Evolutionary conservation across 2,329 filamentous ascomycete genomes (phyloP).

Genomic region (Ploettnerulaceae sp.): DNA sequence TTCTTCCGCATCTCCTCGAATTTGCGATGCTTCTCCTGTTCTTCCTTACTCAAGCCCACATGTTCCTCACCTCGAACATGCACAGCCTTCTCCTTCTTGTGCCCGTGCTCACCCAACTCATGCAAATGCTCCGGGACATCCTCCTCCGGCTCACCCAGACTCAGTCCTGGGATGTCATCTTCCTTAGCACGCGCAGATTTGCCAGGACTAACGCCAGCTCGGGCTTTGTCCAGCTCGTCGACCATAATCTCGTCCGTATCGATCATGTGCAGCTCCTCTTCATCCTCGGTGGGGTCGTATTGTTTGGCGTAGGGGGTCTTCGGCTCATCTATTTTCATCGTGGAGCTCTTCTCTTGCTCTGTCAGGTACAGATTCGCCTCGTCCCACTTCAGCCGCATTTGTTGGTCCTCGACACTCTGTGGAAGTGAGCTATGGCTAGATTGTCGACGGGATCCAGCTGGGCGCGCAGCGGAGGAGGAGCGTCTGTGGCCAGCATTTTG

Average conservation of each 20-base stretch:
- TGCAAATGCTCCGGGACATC: constrained; percentile 45
- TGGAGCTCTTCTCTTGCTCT: constrained; percentile 89
- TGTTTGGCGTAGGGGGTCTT: constrained; percentile 95
- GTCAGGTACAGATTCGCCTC: constrained; percentile 96
- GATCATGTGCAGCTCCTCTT: constrained; percentile 56
- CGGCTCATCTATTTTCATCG: constrained; percentile 98
- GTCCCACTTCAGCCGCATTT: constrained; percentile 89
- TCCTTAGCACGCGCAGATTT: constrained; percentile 38
- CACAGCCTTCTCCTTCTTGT: constrained; percentile 64
- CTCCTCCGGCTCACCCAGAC: constrained; percentile 88
- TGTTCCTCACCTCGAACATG: constrained; percentile 64
- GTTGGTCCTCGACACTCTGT: constrained; percentile 44
- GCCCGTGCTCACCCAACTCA: constrained; percentile 38
- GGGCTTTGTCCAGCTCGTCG: constrained; percentile 55
- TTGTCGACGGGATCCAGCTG: constrained; percentile 39
- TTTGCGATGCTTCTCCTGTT: constrained; percentile 82
- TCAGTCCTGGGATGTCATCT: constrained; percentile 86
- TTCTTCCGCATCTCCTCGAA: constrained; percentile 92
- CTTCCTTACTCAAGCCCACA: constrained; percentile 60
- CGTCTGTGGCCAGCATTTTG: constrained; percentile 87
- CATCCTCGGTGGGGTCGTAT: constrained; percentile 86
- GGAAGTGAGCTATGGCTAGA: constrained; percentile 31
- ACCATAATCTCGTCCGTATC: constrained; percentile 68
- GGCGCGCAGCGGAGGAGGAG: constrained; percentile 71
- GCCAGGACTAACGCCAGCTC: constrained; percentile 23